Base-by-base conservation (phyloP, 2,329 filamentous ascomycete genomes). In the Beauveria scarabaeidicola region DNA sequence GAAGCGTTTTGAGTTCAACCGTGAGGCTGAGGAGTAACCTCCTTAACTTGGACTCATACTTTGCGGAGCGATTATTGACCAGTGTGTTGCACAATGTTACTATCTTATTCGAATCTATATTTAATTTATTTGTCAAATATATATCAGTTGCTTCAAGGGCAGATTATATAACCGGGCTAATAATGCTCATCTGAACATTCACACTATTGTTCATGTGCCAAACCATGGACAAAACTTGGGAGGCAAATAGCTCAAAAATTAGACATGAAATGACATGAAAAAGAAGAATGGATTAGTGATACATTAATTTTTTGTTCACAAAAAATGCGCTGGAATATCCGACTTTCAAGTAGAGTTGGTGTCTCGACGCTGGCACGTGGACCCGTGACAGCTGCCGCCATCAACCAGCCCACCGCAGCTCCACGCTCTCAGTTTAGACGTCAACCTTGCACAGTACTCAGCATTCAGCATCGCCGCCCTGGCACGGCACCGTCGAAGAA, bases 401-500 rank as follows among this genome's bases (percentile, higher is more conserved):
- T 36, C 0, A 36, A 21, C 25, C 51, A 53, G 23, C 51, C 21
- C 38, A 50, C 27, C n/a, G 11, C 11, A 41, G 51, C 51, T 53
- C 36, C 51, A 53, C 51, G n/a, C 19, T 41, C 17, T 17, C 15
- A 43, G 11, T n/a, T 43, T 38, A 11, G n/a, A 27, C 38, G 41
- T 29, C 38, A 40, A 29, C 51, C 25, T 36, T 15, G 32, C 32
- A 36, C 32, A 36, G 5, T 6, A 36, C 5, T 36, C 32, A 36
- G 32, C 32, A 36, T 36, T 11, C 27, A 9, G 19, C 32, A 57
- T 50, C 21, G 15, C 25, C 36, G 6, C 41, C 13, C 10, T n/a
- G 41, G 11, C 44, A n/a, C 23, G 13, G 36, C 32, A 23, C 36
- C 36, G 21, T 58, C 21, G 3, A 50, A 5, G n/a, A 47, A 90